Conservation (phyloP, 148 eudicot genomes). For the Rhododendron williamsianum region DNA sequence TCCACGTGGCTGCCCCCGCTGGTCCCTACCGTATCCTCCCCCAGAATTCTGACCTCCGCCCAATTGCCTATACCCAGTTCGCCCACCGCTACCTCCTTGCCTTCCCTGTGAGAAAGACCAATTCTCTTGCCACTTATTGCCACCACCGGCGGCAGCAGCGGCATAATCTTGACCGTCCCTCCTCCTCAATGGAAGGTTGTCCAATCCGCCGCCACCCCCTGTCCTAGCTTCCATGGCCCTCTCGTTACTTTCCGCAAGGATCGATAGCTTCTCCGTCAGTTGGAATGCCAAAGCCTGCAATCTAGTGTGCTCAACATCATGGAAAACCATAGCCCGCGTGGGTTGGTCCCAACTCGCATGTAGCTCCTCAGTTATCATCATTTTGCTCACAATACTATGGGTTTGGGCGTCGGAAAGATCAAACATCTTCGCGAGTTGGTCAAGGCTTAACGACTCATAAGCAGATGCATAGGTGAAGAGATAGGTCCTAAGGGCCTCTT, state of each 20-base stretch:
- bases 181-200: conserved; percentile 50
- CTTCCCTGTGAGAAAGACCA: conserved; percentile 43
- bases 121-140: conserved; percentile 59
- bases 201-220: conserved; percentile 65
- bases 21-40: conserved; percentile 40
- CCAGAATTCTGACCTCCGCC: conserved; percentile 32
- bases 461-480: conserved; percentile 52
- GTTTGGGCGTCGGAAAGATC: conserved; percentile 63
- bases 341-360: conserved; percentile 91
- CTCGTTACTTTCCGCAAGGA: conserved; percentile 78
- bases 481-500: conserved; percentile 65
- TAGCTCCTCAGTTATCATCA: conserved; percentile 83
- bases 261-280: conserved; percentile 59
- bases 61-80: conserved; percentile 34
- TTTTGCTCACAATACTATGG: conserved; percentile 72
- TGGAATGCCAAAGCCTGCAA: conserved; percentile 76
- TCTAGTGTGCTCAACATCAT: conserved; percentile 66
- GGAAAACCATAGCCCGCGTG: conserved; percentile 58
- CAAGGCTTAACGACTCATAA: conserved; percentile 58
- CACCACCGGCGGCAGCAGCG: conserved; percentile 39
- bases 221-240: conserved; percentile 63
- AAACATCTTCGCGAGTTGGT: conserved; percentile 73
- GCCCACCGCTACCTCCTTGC: conserved; percentile 39
- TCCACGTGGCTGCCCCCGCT: conserved; percentile 32
- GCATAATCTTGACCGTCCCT: conserved; percentile 76